Evolutionary conservation across 495 filamentous ascomycete species (phyloP), one percentile per base, ranked within the genome.

Genomic region (Hypoxylon intermedium): DNA sequence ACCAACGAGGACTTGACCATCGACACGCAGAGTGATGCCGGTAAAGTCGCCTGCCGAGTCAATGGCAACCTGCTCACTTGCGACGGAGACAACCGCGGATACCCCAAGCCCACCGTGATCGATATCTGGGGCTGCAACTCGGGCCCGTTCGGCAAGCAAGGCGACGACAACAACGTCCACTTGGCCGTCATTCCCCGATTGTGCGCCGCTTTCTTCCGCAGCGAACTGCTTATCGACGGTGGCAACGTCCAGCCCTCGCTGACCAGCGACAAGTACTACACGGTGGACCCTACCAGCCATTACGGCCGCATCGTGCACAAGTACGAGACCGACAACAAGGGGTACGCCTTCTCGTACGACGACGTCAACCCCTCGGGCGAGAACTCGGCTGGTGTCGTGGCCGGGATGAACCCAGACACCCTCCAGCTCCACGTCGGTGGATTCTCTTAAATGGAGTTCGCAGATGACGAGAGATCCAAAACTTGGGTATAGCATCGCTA

Each of bases 311-410:
- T 79, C 51, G 68, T 82, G 9, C 79, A 82, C 72, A 34, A 74
- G 53, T 62, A 73, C 56, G 73, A 79, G 60, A 24, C 68, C 11
- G 72, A 77, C 60, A 68, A 70, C 9, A 62, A 67, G 26, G 79
- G 78, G 1, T 82, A 82, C 37, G 74, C 79, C 6, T 82, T 82
- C 60, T 58, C 79, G 0, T 82, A 77, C 59, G 79, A 82, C 41
- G 79, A 82, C 55, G 78, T 81, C 40, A 76, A 74, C 53, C 74
- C 77, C 12, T 48, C 58, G 12, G 72, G 68, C 20, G 46, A 67
- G 60, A 73, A 77, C 60, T 60, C 58, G 23, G 67, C 71, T 9
- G 76, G 76, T 13, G 68, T 67, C 13, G 73, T 79, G 3, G 38
- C 72, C 1, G 70, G 71, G 15, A 1, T 40, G 12, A 52, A 21